Evolutionary conservation across 192 early-diverging fungal genomes (phyloP).

Genomic region (Backusella australiensis): DNA sequence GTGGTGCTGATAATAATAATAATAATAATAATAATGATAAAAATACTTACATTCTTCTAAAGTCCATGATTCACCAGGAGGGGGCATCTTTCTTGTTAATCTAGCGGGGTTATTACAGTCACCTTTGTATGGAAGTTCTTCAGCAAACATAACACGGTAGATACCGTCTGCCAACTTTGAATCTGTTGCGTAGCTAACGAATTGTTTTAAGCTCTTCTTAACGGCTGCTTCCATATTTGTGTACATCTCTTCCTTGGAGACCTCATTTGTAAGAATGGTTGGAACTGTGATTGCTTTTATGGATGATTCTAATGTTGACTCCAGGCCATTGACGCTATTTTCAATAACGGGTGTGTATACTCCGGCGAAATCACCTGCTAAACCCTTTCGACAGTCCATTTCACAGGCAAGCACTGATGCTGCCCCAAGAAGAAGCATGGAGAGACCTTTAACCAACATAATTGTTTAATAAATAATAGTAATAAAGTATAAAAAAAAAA

Average conservation of each 20-base stretch:
- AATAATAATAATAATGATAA: neutral
- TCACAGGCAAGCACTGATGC: constrained; percentile 43
- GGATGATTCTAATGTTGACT: constrained; percentile 17
- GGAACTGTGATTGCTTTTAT: constrained; percentile 29
- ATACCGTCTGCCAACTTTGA: constrained; percentile 38
- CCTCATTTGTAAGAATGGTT: constrained; percentile 15
- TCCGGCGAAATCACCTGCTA: constrained; percentile 44
- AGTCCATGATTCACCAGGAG: constrained; percentile 45
- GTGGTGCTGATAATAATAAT: neutral
- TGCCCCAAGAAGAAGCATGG: neutral
- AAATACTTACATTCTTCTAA: constrained; percentile 44
- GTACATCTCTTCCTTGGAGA: constrained; percentile 15
- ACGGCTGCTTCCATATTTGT: constrained; percentile 21
- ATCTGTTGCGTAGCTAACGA: constrained; percentile 21
- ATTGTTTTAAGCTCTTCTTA: constrained; percentile 15
- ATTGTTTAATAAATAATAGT: constrained; percentile 9
- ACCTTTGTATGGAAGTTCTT: constrained; percentile 52
- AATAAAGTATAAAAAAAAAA: constrained; percentile 1
- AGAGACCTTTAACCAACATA: constrained; percentile 7
- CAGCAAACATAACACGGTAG: constrained; percentile 43
- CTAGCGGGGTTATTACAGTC: constrained; percentile 52
- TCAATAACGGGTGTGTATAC: constrained; percentile 40
- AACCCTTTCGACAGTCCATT: constrained; percentile 46
- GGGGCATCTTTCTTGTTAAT: constrained; percentile 44
- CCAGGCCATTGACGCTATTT: constrained; percentile 27